These are phyloP conservation scores for Rubia tinctorum DNA, from an alignment of 305 asterid genomes.

Conservation along the genomic window DNA sequence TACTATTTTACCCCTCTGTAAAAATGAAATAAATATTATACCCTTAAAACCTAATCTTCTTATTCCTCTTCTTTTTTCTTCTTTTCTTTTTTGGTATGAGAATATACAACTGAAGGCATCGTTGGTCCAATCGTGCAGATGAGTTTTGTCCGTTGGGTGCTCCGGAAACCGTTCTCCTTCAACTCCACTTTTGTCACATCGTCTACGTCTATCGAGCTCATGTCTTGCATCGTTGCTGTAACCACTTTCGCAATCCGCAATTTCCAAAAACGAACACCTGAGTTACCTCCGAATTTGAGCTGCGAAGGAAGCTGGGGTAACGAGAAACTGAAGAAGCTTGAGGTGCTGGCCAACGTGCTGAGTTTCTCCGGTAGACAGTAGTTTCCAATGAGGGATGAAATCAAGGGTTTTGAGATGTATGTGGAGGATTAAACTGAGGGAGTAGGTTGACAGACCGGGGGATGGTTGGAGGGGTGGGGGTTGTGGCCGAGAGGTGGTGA, in stretches of 20 bases:
- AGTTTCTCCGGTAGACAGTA: slow-evolving; percentile 32
- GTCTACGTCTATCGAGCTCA: slow-evolving; percentile 81
- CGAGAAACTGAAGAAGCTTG: slow-evolving; percentile 15
- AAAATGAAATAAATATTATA: too few relatives aligned
- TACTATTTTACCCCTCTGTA: too few relatives aligned
- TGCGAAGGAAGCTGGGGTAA: slow-evolving; percentile 40
- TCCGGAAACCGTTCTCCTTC: slow-evolving; percentile 96
- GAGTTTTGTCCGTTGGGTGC: slow-evolving; percentile 93
- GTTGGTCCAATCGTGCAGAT: slow-evolving; percentile 90
- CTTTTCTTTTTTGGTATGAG: too few relatives aligned
- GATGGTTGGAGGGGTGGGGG: too few relatives aligned
- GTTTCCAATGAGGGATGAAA: slow-evolving; percentile 24
- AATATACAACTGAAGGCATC: too few relatives aligned
- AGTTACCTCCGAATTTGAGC: slow-evolving; percentile 19
- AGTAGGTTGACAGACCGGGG: slow-evolving; percentile 57
- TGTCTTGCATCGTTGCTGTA: slow-evolving; percentile 30
- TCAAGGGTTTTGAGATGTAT: slow-evolving; percentile 30
- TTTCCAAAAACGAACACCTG: slow-evolving; percentile 45
- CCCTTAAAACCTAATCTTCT: too few relatives aligned
- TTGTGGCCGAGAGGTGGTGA: too few relatives aligned
- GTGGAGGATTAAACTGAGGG: slow-evolving; percentile 51
- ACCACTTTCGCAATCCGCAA: slow-evolving; percentile 28
- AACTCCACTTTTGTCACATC: slow-evolving; percentile 90
- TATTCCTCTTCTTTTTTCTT: too few relatives aligned
- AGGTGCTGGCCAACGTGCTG: slow-evolving; percentile 18